Evolutionary conservation across 345 rosid genomes (phyloP).

Genomic region (Draba incana): DNA sequence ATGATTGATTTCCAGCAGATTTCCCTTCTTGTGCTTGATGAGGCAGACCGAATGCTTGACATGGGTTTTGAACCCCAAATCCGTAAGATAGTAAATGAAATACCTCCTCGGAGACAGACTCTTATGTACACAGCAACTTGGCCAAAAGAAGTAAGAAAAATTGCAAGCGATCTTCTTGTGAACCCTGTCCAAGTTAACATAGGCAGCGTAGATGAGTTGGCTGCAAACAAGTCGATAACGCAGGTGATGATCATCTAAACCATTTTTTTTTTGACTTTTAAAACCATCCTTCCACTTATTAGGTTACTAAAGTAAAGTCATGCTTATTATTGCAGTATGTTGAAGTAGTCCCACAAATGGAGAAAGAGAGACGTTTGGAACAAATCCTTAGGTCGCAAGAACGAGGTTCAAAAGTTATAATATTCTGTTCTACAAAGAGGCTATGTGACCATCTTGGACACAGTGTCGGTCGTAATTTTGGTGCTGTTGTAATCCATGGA

Average conservation of each 20-base stretch:
- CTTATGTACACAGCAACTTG: slow-evolving; percentile 97
- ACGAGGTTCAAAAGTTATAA: slow-evolving; percentile 85
- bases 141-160: slow-evolving; percentile 98
- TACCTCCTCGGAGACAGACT: slow-evolving; percentile 89
- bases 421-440: slow-evolving; percentile 91
- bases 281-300: slow-evolving; percentile 14
- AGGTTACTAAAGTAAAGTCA: slow-evolving; percentile 2
- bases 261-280: neutral
- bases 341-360: slow-evolving; percentile 91
- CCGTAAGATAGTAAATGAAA: slow-evolving; percentile 93
- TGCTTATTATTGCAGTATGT: slow-evolving; percentile 60
- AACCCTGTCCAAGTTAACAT: slow-evolving; percentile 96
- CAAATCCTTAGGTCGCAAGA: slow-evolving; percentile 91
- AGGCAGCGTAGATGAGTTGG: slow-evolving; percentile 94
- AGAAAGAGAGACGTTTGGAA: slow-evolving; percentile 88
- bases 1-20: slow-evolving; percentile 80
- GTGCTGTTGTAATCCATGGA: slow-evolving; percentile 91
- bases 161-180: slow-evolving; percentile 87
- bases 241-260: slow-evolving; percentile 57
- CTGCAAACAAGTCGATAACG: slow-evolving; percentile 93
- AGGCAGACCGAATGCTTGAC: slow-evolving; percentile 99
- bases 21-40: slow-evolving; percentile 93
- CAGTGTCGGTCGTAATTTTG: slow-evolving; percentile 76
- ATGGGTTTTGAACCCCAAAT: slow-evolving; percentile 99
- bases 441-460: slow-evolving; percentile 94